A percentile compares a stretch with the other conserved stretches of the same genome.
phyloP scores from a whole-genome alignment of 73 alveolate genomes.

The Strombidium stylifer region DNA sequence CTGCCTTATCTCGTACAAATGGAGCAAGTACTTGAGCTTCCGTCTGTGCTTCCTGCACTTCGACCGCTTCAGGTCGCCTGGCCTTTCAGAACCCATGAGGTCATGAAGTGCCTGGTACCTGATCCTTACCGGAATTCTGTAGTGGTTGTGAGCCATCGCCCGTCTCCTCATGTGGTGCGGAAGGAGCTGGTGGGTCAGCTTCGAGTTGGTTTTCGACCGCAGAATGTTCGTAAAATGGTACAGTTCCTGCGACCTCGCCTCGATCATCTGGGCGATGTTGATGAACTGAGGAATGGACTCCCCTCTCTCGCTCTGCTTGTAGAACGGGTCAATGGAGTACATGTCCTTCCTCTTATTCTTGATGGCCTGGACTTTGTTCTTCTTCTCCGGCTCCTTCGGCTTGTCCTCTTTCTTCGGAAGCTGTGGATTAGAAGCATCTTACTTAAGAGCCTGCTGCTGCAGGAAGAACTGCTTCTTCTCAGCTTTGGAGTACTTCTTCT shows the following conservation, averaged over 20 bases:
- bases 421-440: too few relatives aligned
- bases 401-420: too few relatives aligned
- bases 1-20: conserved; percentile 73
- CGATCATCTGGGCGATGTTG: conserved; percentile 73
- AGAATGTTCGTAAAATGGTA: conserved; percentile 74
- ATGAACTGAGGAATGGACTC: conserved; percentile 25
- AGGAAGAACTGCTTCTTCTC: too few relatives aligned
- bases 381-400: too few relatives aligned
- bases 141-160: conserved; percentile 98
- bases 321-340: conserved; percentile 17
- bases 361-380: too few relatives aligned
- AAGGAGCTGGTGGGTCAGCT: conserved; percentile 81
- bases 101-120: conserved; percentile 58
- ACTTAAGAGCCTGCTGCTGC: too few relatives aligned
- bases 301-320: not conserved
- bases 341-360: conserved; percentile 22
- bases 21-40: conserved; percentile 64
- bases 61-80: not conserved
- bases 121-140: conserved; percentile 87
- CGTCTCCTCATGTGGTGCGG: conserved; percentile 97
- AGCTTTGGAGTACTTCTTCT: too few relatives aligned
- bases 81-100: conserved; percentile 32
- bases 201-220: conserved; percentile 54
- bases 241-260: conserved; percentile 77
- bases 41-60: conserved; percentile 85